Conservation (phyloP, 768 basidiomycete species). For the Pluteus cervinus region DNA sequence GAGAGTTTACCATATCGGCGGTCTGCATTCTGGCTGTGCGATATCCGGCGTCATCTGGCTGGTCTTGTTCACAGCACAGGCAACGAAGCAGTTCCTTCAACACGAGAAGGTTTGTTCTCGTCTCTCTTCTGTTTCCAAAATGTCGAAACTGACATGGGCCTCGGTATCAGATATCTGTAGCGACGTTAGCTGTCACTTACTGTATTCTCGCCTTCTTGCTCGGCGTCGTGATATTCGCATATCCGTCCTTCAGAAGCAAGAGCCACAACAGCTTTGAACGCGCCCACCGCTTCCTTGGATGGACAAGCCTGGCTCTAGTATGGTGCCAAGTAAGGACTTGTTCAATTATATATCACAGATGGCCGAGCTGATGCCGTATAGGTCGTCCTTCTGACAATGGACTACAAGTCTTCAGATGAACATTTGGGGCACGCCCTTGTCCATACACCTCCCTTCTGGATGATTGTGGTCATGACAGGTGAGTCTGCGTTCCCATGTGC, state of each 20-base stretch:
- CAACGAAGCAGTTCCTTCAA: conserved; percentile 40
- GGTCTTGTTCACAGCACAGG: conserved; percentile 41
- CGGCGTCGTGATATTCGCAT: conserved; percentile 45
- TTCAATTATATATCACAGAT: neutral
- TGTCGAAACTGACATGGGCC: neutral
- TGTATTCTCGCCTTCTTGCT: conserved; percentile 40
- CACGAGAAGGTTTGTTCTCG: conserved; percentile 23
- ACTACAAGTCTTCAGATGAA: conserved; percentile 33
- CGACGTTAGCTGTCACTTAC: conserved; percentile 47
- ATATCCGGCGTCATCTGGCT: conserved; percentile 51
- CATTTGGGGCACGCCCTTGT: conserved; percentile 38
- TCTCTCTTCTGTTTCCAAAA: neutral
- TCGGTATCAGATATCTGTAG: conserved; percentile 30
- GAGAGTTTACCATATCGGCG: conserved; percentile 55
- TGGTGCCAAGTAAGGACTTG: conserved; percentile 42
- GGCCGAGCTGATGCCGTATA: conserved; percentile 11
- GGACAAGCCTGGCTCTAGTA: conserved; percentile 45
- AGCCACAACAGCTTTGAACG: conserved; percentile 49
- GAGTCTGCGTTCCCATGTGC: neutral
- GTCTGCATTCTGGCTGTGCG: conserved; percentile 54
- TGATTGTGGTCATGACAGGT: conserved; percentile 46
- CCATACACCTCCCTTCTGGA: conserved; percentile 46
- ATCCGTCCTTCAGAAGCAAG: conserved; percentile 40
- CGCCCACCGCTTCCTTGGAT: conserved; percentile 52
- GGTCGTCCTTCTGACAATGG: conserved; percentile 47